These are phyloP conservation scores for Petunia axillaris DNA, from an alignment of 257 asterid genomes.

Conservation along the genomic window DNA sequence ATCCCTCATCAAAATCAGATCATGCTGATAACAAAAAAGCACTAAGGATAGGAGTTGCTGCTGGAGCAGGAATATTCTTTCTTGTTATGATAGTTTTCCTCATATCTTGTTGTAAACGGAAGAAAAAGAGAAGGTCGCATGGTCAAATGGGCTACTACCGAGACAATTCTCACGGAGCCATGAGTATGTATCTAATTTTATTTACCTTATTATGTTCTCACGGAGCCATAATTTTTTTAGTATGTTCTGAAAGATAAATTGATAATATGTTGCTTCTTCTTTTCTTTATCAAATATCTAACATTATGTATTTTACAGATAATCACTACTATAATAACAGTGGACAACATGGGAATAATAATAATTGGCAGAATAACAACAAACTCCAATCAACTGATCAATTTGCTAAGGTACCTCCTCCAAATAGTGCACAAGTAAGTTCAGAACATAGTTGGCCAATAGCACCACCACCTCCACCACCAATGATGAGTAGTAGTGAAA, in stretches of 20 bases:
- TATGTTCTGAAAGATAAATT: too few relatives aligned
- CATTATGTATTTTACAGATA: conserved; percentile 1
- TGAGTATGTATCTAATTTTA: conserved; percentile 42
- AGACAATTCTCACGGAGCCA: conserved; percentile 50
- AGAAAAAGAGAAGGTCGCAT: conserved; percentile 56
- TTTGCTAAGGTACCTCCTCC: conserved; percentile 54
- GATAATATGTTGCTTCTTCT: neutral
- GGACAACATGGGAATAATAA: conserved; percentile 35
- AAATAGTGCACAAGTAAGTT: conserved; percentile 55
- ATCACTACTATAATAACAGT: conserved; percentile 46
- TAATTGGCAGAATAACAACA: conserved; percentile 45
- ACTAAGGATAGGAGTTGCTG: conserved; percentile 59
- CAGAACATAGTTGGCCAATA: conserved; percentile 65
- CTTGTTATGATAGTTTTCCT: conserved; percentile 46
- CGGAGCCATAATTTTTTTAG: too few relatives aligned
- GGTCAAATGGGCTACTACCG: conserved; percentile 59
- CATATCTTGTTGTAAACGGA: conserved; percentile 47
- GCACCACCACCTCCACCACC: conserved; percentile 89
- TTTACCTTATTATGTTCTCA: neutral
- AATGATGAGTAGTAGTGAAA: conserved; percentile 60
- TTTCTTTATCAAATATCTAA: neutral
- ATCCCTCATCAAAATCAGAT: conserved; percentile 21
- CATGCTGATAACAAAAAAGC: conserved; percentile 2
- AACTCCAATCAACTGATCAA: conserved; percentile 42
- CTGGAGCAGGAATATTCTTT: conserved; percentile 62